Evolutionary conservation across 2,329 filamentous ascomycete genomes (phyloP), one percentile per base, ranked within the genome.

Genomic region (Dactylellina parvicollis): DNA sequence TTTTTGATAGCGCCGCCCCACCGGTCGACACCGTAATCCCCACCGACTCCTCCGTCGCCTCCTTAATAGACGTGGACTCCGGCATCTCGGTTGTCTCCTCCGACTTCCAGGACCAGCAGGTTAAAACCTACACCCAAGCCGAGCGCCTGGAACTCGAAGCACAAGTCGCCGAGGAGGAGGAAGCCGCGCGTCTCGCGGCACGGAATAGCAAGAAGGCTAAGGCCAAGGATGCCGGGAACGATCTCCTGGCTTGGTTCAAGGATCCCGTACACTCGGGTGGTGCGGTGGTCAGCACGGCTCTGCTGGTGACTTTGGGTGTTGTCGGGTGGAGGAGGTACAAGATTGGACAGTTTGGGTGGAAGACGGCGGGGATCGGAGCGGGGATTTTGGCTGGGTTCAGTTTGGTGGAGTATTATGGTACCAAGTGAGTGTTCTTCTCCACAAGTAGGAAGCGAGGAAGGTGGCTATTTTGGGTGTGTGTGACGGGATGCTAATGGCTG

Each of bases 161-260:
- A 3, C 47, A 55, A 10, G 67, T 65, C 38, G 67, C 61, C 12
- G 67, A 52, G 0, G 67, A 64, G 20, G 67, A 72, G 20, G 61
- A 65, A 12, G 67, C 59, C n/a, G 67, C 59, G 9, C 50, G 59
- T 22, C 36, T 28, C 32, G 52, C 42, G 2, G 60, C 59, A n/a
- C 59, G 59, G 12, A 55, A 54, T 36, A 59, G 36, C 44, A 30
- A 38, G 12, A 26, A 24, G 32, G 24, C 20, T 22, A 42, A 34
- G 34, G 42, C 18, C 2, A 47, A 47, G 20, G 49, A 59, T 14
- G 38, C 59, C 3, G 16, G 28, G 5, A 38, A 56, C 14, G 81
- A 81, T 57, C 65, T 80, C 40, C 64, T 78, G 52, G 79, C 80
- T 56, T 75, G 78, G 44, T 60, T 61, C 70, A 61, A 56, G 34